A percentile compares a stretch with the other conserved stretches of the same genome.
These are phyloP conservation scores for Pythium folliculosum DNA, from an alignment of 352 stramenopile species.

Conservation along the genomic window DNA sequence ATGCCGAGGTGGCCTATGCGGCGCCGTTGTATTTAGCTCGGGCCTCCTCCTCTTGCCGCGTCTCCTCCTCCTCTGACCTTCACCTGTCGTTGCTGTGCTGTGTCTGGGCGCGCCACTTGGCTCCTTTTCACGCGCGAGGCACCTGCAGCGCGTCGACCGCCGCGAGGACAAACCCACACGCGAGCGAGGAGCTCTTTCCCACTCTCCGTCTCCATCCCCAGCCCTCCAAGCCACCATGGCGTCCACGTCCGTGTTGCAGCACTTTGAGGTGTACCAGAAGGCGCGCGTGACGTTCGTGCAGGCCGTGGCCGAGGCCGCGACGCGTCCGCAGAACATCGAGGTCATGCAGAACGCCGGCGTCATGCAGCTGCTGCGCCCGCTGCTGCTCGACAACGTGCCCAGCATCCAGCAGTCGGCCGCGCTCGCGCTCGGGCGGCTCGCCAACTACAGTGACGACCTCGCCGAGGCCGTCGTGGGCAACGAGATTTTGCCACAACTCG, in stretches of 20 bases:
- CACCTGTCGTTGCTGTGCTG: not conserved
- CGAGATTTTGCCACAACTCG: conserved; percentile 96
- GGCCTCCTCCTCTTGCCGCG: not conserved
- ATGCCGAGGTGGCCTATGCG: not conserved
- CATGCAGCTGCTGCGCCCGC: conserved; percentile 93
- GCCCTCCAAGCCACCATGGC: conserved; percentile 46
- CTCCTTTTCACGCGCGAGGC: not conserved
- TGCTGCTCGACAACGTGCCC: conserved; percentile 94
- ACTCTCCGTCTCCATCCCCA: not conserved
- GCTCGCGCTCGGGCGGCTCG: conserved; percentile 90
- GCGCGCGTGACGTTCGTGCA: conserved; percentile 94
- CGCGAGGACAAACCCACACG: too few species aligned
- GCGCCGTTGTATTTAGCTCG: conserved; percentile 17
- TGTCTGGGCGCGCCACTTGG: not conserved
- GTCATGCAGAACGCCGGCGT: conserved; percentile 96
- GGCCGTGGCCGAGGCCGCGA: conserved; percentile 91
- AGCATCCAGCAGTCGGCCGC: conserved; percentile 95
- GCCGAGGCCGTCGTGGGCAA: conserved; percentile 94
- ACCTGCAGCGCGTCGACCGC: not conserved
- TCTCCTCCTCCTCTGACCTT: not conserved
- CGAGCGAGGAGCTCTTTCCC: not conserved
- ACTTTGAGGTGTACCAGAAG: conserved; percentile 97
- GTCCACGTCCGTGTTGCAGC: conserved; percentile 90
- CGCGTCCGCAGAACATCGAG: conserved; percentile 95
- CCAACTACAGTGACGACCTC: conserved; percentile 95